A percentile compares a stretch with the other conserved stretches of the same genome.
Conservation (phyloP, 805 yeast species). For the Suhomyces xylopsoci region DNA sequence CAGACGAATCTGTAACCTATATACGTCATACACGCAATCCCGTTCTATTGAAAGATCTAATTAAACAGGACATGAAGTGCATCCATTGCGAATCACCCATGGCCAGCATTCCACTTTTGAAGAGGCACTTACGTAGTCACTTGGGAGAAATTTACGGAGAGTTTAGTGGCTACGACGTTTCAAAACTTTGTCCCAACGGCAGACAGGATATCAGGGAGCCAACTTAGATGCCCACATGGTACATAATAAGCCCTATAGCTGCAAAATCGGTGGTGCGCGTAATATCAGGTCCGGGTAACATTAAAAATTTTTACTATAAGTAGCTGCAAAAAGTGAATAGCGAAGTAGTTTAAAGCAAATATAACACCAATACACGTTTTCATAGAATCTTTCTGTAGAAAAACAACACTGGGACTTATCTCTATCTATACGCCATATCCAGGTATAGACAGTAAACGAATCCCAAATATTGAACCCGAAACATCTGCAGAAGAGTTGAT, state of each 20-base stretch:
- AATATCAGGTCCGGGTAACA: neutral
- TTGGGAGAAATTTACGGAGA: constrained; percentile 14
- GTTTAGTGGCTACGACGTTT: neutral
- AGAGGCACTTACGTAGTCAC: constrained; percentile 26
- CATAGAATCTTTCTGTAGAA: neutral
- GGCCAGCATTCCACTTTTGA: constrained; percentile 21
- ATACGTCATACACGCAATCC: constrained; percentile 8
- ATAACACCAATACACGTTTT: neutral
- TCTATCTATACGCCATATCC: constrained; percentile 39
- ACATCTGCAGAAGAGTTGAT: constrained; percentile 14
- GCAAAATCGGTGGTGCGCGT: neutral
- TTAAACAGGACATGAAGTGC: constrained; percentile 14
- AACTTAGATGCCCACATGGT: neutral
- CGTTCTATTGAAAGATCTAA: constrained; percentile 6
- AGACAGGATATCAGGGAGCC: neutral
- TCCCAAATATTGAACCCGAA: constrained; percentile 39
- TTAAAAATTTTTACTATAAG: neutral
- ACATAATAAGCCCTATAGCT: neutral
- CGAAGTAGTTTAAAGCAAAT: neutral
- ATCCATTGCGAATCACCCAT: constrained; percentile 27
- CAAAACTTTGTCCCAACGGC: neutral
- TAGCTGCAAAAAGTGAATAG: neutral
- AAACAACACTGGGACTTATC: constrained; percentile 27
- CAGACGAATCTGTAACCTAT: neutral
- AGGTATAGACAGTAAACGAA: constrained; percentile 54